Conservation (phyloP, 1,284 basidiomycete species). For the Ganoderma sinense region DNA sequence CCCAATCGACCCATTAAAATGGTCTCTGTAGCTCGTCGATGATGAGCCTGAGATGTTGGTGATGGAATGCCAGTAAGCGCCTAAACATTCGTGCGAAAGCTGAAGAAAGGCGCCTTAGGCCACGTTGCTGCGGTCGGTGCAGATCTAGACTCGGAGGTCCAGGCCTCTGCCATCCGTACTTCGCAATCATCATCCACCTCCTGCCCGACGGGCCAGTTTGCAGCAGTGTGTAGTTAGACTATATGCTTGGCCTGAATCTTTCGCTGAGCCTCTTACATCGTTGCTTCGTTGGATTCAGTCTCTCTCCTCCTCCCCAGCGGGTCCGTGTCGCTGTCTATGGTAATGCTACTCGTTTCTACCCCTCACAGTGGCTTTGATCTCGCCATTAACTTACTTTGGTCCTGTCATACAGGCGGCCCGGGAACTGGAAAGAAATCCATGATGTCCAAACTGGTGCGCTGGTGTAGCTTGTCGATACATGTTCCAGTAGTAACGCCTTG, state of each 20-base stretch:
- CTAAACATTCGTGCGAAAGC: too few species aligned
- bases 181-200: too few species aligned
- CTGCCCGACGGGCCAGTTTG: too few species aligned
- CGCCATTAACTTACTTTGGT: background rate
- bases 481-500: background rate
- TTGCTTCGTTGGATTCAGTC: background rate
- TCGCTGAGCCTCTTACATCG: background rate
- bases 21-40: too few species aligned
- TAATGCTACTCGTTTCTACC: background rate
- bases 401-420: background rate
- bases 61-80: too few species aligned
- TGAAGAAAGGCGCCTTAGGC: too few species aligned
- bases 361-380: background rate
- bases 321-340: background rate
- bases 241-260: background rate
- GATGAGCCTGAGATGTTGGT: too few species aligned
- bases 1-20: too few species aligned
- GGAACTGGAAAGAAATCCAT: conserved; percentile 7
- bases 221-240: too few species aligned
- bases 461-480: background rate
- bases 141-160: too few species aligned
- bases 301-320: background rate
- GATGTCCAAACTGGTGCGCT: conserved; percentile 8
- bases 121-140: too few species aligned
- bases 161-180: too few species aligned